phyloP scores from a whole-genome alignment of 768 basidiomycete genomes.

The Calocybe cyanea region DNA sequence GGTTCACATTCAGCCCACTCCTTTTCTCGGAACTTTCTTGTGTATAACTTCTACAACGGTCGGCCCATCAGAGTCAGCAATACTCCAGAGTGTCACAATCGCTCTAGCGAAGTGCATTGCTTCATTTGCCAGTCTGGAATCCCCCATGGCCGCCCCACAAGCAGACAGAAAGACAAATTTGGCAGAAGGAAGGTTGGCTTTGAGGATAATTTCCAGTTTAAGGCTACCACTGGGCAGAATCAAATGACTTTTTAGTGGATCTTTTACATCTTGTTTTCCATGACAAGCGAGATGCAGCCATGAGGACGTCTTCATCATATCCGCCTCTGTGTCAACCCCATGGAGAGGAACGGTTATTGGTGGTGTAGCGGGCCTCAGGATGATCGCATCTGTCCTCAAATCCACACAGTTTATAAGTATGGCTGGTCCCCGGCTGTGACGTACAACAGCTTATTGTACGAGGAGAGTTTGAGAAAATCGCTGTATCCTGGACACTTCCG shows the following conservation, averaged over 20 bases:
- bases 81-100: slow-evolving; percentile 21
- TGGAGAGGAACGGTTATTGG: neutral
- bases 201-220: slow-evolving; percentile 21
- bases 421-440: slow-evolving; percentile 31
- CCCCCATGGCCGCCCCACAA: slow-evolving; percentile 23
- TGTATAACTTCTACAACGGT: slow-evolving; percentile 13
- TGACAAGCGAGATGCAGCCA: slow-evolving; percentile 24
- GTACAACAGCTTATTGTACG: slow-evolving; percentile 22
- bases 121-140: slow-evolving; percentile 21
- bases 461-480: slow-evolving; percentile 22
- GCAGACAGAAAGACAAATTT: slow-evolving; percentile 34
- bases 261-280: slow-evolving; percentile 14
- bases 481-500: slow-evolving; percentile 27
- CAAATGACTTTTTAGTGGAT: slow-evolving; percentile 19
- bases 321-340: neutral
- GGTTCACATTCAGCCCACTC: slow-evolving; percentile 2
- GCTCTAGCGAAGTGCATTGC: slow-evolving; percentile 27
- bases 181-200: slow-evolving; percentile 14
- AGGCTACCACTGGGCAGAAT: slow-evolving; percentile 15
- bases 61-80: slow-evolving; percentile 15
- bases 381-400: slow-evolving; percentile 15
- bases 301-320: slow-evolving; percentile 7
- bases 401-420: slow-evolving; percentile 29
- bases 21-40: slow-evolving; percentile 6
- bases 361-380: neutral